Base-by-base conservation (phyloP, 1,284 basidiomycete species). In the Irpex sp. region DNA sequence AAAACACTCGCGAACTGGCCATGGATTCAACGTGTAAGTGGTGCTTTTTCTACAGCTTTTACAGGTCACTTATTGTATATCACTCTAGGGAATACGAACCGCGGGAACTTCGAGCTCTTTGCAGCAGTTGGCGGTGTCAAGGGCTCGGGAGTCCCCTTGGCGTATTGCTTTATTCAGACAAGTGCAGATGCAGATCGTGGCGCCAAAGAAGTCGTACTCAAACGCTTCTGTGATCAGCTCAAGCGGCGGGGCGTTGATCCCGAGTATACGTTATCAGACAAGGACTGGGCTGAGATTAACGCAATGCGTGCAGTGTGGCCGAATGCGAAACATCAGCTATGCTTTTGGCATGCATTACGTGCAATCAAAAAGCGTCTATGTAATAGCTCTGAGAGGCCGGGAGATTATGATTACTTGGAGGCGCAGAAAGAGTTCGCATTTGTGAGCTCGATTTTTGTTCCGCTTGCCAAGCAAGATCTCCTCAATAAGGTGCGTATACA, bases 201-300 rank as follows among this genome's bases (percentile, higher is more conserved):
- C 13, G 64, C 65, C 3, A 66, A 68, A 47, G 51, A 64, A 13
- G 36, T 19, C 0, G 47, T 67, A 3, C 51, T 67, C 1, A 49
- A 38, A 17, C 11, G 63, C 5, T 68, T 68, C 37, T 56, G 67
- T 0, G 7, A 40, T 11, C 13, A 51, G 3, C 60, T 69, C 15
- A 66, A 61, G 21, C 51, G 57, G 13, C 59, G 49, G 31, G 62
- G 65, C 8, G 59, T 68, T 1, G n/a, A 64, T 31, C 63, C 63
- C 2, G 62, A 69, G 40, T 67, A 59, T 47, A 66, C 62, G 11
- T 58, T 70, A 1, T 49, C 63, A 0, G 68, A 66, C 64, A 69
- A 70, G 49, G 68, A 68, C 47, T 67, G 64, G 66, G 67, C 68
- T 1, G 66, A 68, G n/a, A 70, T 70, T 52, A 65, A 67, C 44